These are phyloP conservation scores for Chlorella ohadii DNA, from an alignment of 139 green algal genomes.

Conservation along the genomic window DNA sequence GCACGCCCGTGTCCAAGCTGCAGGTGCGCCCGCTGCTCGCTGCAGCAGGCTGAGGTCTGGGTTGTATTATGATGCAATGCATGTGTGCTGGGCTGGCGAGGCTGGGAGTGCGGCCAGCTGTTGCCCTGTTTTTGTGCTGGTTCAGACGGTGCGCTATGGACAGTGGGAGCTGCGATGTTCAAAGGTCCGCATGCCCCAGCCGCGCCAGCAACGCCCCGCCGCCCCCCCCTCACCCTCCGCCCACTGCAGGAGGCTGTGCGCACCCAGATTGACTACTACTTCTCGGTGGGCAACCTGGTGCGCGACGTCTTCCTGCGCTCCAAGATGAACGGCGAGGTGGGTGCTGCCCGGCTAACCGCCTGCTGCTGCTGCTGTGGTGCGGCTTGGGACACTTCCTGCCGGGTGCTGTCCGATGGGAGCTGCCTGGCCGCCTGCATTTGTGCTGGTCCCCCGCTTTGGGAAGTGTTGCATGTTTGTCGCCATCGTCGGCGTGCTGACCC, in stretches of 20 bases:
- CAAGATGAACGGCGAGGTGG: conserved; percentile 90
- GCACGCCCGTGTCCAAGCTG: conserved; percentile 46
- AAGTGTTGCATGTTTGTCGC: too few species aligned
- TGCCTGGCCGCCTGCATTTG: background rate
- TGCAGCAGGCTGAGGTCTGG: too few species aligned
- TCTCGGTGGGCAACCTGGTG: conserved; percentile 93
- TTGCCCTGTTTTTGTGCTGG: too few species aligned
- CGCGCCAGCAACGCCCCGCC: background rate
- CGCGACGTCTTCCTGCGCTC: conserved; percentile 94
- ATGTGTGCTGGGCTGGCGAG: too few species aligned
- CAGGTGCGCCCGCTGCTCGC: conserved; percentile 9
- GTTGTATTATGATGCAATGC: too few species aligned
- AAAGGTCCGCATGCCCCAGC: too few species aligned
- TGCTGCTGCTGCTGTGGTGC: background rate
- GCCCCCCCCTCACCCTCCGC: background rate
- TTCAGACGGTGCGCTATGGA: too few species aligned
- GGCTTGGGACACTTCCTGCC: too few species aligned
- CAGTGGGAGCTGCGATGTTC: too few species aligned
- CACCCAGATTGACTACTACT: conserved; percentile 98
- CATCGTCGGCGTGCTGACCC: background rate
- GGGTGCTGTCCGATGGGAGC: background rate
- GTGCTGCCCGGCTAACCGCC: background rate
- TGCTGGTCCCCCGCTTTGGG: background rate
- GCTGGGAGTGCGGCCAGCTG: too few species aligned
- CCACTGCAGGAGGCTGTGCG: conserved; percentile 61